Conservation (phyloP, 805 yeast species). For the Zygosaccharomyces pseudorouxii region DNA sequence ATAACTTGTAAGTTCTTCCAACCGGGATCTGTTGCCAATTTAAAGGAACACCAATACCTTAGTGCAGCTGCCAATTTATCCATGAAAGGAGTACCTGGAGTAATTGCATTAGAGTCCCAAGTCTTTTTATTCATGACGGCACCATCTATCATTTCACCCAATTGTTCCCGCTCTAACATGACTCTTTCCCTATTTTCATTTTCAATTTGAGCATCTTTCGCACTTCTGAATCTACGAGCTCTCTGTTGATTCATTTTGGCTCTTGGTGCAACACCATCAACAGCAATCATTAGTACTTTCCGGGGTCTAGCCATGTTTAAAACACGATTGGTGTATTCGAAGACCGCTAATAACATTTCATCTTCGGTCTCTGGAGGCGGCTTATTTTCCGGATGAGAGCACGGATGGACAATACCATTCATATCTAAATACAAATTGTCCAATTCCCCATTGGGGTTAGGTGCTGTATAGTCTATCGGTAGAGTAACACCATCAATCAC, state of each 20-base stretch:
- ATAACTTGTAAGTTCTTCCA: constrained; percentile 89
- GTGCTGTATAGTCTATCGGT: constrained; percentile 63
- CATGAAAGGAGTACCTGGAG: constrained; percentile 99
- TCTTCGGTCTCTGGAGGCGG: constrained; percentile 96
- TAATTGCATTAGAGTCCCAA: constrained; percentile 95
- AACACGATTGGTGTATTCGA: constrained; percentile 88
- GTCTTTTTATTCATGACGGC: constrained; percentile 67
- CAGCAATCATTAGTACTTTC: constrained; percentile 88
- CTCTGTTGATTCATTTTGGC: constrained; percentile 98
- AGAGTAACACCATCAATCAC: constrained; percentile 55
- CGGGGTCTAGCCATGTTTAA: constrained; percentile 92
- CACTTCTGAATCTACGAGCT: constrained; percentile 87
- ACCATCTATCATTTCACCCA: constrained; percentile 68
- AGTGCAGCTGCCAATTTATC: constrained; percentile 76
- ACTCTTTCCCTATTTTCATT: constrained; percentile 60
- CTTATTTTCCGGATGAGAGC: constrained; percentile 95
- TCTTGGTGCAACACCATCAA: constrained; percentile 98
- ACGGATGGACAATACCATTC: constrained; percentile 99
- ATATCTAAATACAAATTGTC: constrained; percentile 92
- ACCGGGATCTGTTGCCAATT: constrained; percentile 82
- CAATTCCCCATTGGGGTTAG: constrained; percentile 93
- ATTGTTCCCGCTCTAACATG: constrained; percentile 29
- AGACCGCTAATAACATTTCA: constrained; percentile 92
- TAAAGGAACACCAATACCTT: constrained; percentile 89
- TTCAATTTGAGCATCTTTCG: constrained; percentile 80